A percentile compares a stretch with the other conserved stretches of the same genome.
Conservation (phyloP, 2,329 filamentous ascomycete genomes). For the Penicillium sp. region DNA sequence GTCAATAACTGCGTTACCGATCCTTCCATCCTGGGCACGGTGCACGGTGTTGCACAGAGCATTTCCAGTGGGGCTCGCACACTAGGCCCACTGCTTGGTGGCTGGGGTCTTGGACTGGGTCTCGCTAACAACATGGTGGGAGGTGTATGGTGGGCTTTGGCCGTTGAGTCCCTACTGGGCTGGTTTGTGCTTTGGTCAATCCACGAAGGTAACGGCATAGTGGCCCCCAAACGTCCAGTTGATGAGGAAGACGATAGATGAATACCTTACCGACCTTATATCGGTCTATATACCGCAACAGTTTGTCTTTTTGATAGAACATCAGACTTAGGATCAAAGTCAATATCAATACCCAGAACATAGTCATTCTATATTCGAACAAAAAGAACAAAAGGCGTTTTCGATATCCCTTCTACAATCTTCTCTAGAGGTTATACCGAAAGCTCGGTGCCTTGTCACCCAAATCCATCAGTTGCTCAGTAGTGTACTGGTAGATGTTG, state of each 20-base stretch:
- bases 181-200: conserved; percentile 64
- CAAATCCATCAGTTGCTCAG: conserved; percentile 11
- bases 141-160: conserved; percentile 62
- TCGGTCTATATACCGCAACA: too few species aligned
- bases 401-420: neutral
- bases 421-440: conserved; percentile 7
- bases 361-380: too few species aligned
- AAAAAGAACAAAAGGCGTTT: too few species aligned
- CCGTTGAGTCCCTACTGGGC: conserved; percentile 59
- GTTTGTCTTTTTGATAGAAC: too few species aligned
- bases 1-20: conserved; percentile 66
- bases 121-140: conserved; percentile 60
- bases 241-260: conserved; percentile 20
- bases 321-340: too few species aligned
- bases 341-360: too few species aligned
- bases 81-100: conserved; percentile 59
- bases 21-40: conserved; percentile 59
- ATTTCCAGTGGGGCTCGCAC: conserved; percentile 59
- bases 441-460: conserved; percentile 18
- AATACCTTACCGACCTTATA: too few species aligned
- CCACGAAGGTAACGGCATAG: conserved; percentile 68
- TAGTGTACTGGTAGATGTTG: conserved; percentile 6
- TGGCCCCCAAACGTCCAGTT: conserved; percentile 41
- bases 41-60: conserved; percentile 64
- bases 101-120: conserved; percentile 59